phyloP scores from a whole-genome alignment of 1,284 basidiomycete genomes.

The Omphalotus olearius region DNA sequence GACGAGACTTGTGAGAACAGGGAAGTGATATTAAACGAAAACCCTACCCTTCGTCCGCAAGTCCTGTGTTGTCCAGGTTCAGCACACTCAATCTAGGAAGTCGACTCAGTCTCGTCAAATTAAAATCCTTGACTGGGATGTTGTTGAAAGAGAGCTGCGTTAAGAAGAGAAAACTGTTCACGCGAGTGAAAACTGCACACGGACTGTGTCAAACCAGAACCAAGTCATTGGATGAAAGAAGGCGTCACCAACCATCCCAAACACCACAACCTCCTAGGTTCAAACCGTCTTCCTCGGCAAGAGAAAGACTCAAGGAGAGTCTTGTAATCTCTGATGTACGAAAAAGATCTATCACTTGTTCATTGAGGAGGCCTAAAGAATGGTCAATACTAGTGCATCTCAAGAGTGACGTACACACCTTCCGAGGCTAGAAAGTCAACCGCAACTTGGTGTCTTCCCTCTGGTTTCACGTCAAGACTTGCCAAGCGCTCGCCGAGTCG shows the following conservation, averaged over 20 bases:
- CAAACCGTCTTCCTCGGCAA: slow-evolving; percentile 43
- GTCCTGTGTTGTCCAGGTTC: slow-evolving; percentile 48
- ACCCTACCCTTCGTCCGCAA: slow-evolving; percentile 58
- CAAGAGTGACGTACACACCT: slow-evolving; percentile 26
- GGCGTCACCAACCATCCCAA: slow-evolving; percentile 35
- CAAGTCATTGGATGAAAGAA: slow-evolving; percentile 2
- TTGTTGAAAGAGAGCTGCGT: slow-evolving; percentile 43
- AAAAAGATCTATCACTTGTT: slow-evolving; percentile 32
- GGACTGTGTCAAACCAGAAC: not conserved
- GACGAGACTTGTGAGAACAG: not conserved
- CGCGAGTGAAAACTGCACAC: slow-evolving; percentile 42
- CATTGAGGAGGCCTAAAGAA: slow-evolving; percentile 37
- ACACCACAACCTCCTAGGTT: slow-evolving; percentile 39
- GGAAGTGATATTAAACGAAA: not conserved
- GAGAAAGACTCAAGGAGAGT: slow-evolving; percentile 39
- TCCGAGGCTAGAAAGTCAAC: slow-evolving; percentile 38
- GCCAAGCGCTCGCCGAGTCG: slow-evolving; percentile 38
- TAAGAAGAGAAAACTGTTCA: slow-evolving; percentile 49
- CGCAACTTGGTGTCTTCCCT: slow-evolving; percentile 37
- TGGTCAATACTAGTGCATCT: not conserved
- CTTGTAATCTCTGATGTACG: slow-evolving; percentile 33
- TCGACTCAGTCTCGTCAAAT: slow-evolving; percentile 47
- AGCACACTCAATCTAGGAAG: slow-evolving; percentile 46
- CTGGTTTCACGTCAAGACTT: slow-evolving; percentile 14
- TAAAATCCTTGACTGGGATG: slow-evolving; percentile 40